A percentile compares a stretch with the other conserved stretches of the same genome.
Evolutionary conservation across 768 basidiomycete species (phyloP).

Genomic region (Phlegmacium glaucopus): DNA sequence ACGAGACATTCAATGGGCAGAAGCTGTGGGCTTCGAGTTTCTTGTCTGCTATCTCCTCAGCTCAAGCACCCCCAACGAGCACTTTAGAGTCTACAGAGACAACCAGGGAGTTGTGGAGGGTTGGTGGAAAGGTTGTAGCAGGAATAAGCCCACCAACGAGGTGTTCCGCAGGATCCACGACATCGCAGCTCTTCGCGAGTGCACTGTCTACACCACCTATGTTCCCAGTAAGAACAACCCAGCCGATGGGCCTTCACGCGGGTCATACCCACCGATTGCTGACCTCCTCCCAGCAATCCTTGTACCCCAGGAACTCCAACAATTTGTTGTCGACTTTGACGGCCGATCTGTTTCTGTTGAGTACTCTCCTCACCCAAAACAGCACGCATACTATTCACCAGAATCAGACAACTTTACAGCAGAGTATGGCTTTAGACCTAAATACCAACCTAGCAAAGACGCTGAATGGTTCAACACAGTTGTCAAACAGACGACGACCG

Average conservation of each 20-base stretch:
- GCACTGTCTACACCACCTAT: conserved; percentile 25
- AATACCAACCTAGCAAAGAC: too few species aligned
- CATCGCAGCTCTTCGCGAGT: neutral
- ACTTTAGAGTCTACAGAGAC: conserved; percentile 28
- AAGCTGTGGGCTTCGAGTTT: conserved; percentile 40
- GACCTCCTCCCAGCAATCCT: conserved; percentile 29
- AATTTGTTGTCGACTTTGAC: conserved; percentile 24
- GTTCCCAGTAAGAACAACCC: conserved; percentile 31
- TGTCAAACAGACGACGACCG: too few species aligned
- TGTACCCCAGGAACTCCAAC: conserved; percentile 23
- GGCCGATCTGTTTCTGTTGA: conserved; percentile 6
- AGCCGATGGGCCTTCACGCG: conserved; percentile 35
- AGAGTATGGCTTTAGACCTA: too few species aligned
- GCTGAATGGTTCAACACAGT: too few species aligned
- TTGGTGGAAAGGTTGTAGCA: conserved; percentile 33
- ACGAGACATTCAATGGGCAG: conserved; percentile 42
- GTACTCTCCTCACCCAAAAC: too few species aligned
- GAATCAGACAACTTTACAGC: too few species aligned
- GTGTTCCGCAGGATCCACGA: conserved; percentile 22
- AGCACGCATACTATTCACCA: neutral
- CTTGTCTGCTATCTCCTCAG: conserved; percentile 17
- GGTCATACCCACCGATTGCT: conserved; percentile 20
- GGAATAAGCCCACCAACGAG: conserved; percentile 24
- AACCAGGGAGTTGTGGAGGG: conserved; percentile 36
- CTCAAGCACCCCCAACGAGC: neutral